A percentile compares a stretch with the other conserved stretches of the same genome.
Conservation (phyloP, 2,329 filamentous ascomycete genomes). For the Stagonosporopsis rhizophila region DNA sequence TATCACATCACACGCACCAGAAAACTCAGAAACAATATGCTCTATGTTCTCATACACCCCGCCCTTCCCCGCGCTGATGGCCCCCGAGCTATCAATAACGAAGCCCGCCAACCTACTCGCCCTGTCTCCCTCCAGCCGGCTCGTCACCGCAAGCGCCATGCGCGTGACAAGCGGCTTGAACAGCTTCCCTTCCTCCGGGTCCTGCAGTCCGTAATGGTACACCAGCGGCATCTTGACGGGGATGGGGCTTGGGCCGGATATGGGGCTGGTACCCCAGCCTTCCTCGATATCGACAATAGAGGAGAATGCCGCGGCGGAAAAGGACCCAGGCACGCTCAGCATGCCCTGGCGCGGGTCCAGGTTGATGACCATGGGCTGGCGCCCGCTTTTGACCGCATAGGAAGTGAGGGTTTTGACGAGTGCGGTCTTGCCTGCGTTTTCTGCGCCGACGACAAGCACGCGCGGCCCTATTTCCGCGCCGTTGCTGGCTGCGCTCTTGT, state of each 20-base stretch:
- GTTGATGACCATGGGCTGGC: slow-evolving; percentile 83
- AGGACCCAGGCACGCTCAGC: slow-evolving; percentile 68
- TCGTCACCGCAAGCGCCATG: slow-evolving; percentile 79
- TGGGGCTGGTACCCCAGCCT: slow-evolving; percentile 88
- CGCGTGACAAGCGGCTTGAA: slow-evolving; percentile 78
- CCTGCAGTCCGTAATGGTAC: slow-evolving; percentile 82
- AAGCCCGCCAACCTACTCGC: slow-evolving; percentile 76
- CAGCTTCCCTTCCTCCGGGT: slow-evolving; percentile 71
- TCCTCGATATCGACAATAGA: slow-evolving; percentile 88
- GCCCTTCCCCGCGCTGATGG: slow-evolving; percentile 68
- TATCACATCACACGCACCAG: slow-evolving; percentile 57
- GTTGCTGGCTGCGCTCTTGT: slow-evolving; percentile 58
- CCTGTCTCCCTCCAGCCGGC: slow-evolving; percentile 76
- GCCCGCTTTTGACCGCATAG: slow-evolving; percentile 76
- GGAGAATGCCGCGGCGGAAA: slow-evolving; percentile 86
- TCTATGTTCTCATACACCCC: slow-evolving; percentile 77
- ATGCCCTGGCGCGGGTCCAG: slow-evolving; percentile 76
- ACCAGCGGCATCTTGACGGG: slow-evolving; percentile 92
- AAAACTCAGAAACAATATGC: slow-evolving; percentile 76
- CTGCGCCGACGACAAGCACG: slow-evolving; percentile 82
- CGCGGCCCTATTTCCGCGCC: slow-evolving; percentile 68
- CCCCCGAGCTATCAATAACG: slow-evolving; percentile 82
- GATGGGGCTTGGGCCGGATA: slow-evolving; percentile 84
- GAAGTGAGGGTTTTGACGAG: slow-evolving; percentile 77
- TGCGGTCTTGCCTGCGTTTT: slow-evolving; percentile 82